Base-by-base conservation (phyloP, 2,329 filamentous ascomycete species). In the Meredithiella fracta region DNA sequence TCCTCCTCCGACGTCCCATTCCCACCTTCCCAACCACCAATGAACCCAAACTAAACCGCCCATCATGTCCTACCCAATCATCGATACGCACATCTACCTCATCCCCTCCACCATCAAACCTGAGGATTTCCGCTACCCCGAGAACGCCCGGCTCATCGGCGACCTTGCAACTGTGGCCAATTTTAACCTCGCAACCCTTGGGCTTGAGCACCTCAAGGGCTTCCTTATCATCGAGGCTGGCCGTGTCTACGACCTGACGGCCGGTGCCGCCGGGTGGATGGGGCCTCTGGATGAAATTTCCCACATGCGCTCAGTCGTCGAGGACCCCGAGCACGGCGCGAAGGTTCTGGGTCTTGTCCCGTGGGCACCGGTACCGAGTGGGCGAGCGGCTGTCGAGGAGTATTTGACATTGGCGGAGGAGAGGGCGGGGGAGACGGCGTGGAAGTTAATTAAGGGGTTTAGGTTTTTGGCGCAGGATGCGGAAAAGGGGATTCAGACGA, bases 81-180 rank as follows among this genome's bases (percentile, higher is more conserved):
- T 96, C 68, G 90, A 96, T 72, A 84, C 87, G 40, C 91, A 96
- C 73, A 84, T 96, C 69, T 90, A 96, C 71, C 80, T 96, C 64
- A 95, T 81, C 73, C 85, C 87, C 47, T 68, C 72, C 49, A 70
- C 78, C 58, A 95, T 88, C 89, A 78, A 79, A 69, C 75, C 67
- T 2, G 70, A 78, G 3, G 70, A 73, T 50, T 38, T 29, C 17
- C 50, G 50, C 29, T 52, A 52, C 22, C 50, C 50, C 50, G 20
- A 38, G 7, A 20, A 23, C 31, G 5, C n/a, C 17, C 2, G 15
- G 29, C 9, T 52, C 17, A 73, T 94, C 53, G 73, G 77, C 52
- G 75, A 75, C 53, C 79, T 82, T 61, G 79, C 82, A 66, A 82
- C 83, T 1, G 64, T 86, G 51, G 67, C 73, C 29, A 76, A 89